Percentiles rank a stretch among this genome's conserved stretches.
Conservation (phyloP, 2,329 filamentous ascomycete species). For the Hypoxylon sp. region DNA sequence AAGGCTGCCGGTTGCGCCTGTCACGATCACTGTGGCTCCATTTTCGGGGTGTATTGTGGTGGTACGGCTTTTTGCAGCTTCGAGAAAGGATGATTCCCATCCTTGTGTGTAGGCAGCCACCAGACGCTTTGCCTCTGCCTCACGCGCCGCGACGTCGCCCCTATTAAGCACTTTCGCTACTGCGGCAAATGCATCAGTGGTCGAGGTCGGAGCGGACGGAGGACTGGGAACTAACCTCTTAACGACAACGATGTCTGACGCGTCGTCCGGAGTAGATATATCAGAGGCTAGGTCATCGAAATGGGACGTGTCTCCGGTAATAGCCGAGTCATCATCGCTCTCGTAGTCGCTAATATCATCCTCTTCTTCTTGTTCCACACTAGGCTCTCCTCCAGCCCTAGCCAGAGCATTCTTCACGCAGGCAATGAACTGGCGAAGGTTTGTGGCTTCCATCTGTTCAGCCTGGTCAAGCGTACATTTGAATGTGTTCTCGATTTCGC, state of each 20-base stretch:
- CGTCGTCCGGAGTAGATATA: slow-evolving; percentile 4
- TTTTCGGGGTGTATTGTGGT: background rate
- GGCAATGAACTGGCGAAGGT: slow-evolving; percentile 42
- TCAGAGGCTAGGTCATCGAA: slow-evolving; percentile 1
- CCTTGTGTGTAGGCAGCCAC: slow-evolving; percentile 5
- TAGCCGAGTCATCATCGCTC: slow-evolving; percentile 2
- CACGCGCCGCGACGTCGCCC: slow-evolving; percentile 4
- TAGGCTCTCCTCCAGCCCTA: slow-evolving; percentile 10
- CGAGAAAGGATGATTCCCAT: slow-evolving; percentile 1
- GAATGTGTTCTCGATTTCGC: slow-evolving; percentile 52
- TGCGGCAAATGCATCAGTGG: background rate
- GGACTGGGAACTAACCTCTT: slow-evolving; percentile 3
- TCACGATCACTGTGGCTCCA: slow-evolving; percentile 44
- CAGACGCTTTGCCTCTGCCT: slow-evolving; percentile 2
- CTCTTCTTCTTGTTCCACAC: slow-evolving; percentile 3
- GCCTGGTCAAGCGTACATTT: slow-evolving; percentile 42
- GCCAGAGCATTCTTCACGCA: slow-evolving; percentile 28
- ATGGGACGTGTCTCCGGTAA: background rate
- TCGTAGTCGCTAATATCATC: slow-evolving; percentile 1
- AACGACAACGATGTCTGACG: slow-evolving; percentile 3
- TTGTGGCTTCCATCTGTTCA: slow-evolving; percentile 44
- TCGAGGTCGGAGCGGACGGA: background rate
- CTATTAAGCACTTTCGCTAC: slow-evolving; percentile 1
- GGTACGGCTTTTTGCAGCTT: background rate
- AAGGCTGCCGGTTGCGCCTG: slow-evolving; percentile 51